Evolutionary conservation across 306 rosid species (phyloP), one percentile per base, ranked within the genome.

Genomic region (Dalbergia cultrata): DNA sequence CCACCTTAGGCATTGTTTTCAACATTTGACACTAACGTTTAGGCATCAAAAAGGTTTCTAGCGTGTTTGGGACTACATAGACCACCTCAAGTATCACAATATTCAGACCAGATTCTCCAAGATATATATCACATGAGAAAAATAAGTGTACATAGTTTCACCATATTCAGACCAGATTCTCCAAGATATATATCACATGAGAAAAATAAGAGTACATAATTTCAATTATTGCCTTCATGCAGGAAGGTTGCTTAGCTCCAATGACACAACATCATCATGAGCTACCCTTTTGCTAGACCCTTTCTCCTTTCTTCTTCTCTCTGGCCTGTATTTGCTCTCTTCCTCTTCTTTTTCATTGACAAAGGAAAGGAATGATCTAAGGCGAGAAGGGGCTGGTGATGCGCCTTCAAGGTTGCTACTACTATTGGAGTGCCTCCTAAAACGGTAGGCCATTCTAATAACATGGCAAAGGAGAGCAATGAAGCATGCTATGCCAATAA

Each of bases 281-380:
- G 11, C 85, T 6, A 76, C 86, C 45, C 39, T 63, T 21, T 16
- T 72, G 3, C 78, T 33, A 9, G 91, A 84, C 39, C 60, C 47
- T 59, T 33, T 80, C 19, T 87, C 91, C 76, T 82, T 79, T 43
- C 65, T 57, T 43, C 80, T 84, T 79, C 83, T 80, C 84, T 86
- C 88, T 12, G 86, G 75, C 62, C 60, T 67, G 64, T 43, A 70
- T 17, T 74, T 37, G 22, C n/a, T n/a, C n/a, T 50, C 77, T 10
- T 76, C 92, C 17, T 81, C 91, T 72, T 88, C 92, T 80, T 75
- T 91, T 72, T 88, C 88, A 41, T 90, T 92, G 6, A 68, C 90
- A 80, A 93, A 91, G 34, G 97, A 67, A 50, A 93, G 82, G 54
- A 93, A 93, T 4, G 87, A 87, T 16, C 84, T 91, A 69, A 93